Evolutionary conservation across 345 rosid genomes (phyloP), one percentile per base, ranked within the genome.

Genomic region (Eucalyptus pauciflora): DNA sequence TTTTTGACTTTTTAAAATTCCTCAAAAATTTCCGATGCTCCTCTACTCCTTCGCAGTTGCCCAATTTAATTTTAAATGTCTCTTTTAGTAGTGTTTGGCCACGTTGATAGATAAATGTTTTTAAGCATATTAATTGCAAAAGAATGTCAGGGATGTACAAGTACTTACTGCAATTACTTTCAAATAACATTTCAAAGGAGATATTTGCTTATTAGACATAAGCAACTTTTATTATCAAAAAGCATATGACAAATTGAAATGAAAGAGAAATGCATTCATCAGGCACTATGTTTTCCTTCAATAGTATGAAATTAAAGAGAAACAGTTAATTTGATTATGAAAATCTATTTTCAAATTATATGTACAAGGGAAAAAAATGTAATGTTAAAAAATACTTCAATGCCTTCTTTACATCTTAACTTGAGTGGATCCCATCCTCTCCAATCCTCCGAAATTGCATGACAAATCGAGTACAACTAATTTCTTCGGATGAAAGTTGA

Each of bases 41-140:
- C 79, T 7, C 10, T 15, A 15, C 11, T 4, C 79, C 37, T 64
- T n/a, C 41, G 1, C 10, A 0, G 1, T n/a, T 4, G 76, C 15
- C 41, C 1, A 20, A 54, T 1, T 54, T 54, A 20, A 54, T 18
- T 54, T 18, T 8, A 54, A 18, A 54, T 20, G 24, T 0, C 9
- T 20, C 58, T n/a, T 67, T 8, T 3, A 54, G 10, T 54, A 20
- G 1, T 6, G 76, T 67, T 62, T 62, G 33, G 71, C 18, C 13
- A 29, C 0, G 7, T 1, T 37, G 29, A 62, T 4, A 6, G 13
- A 29, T 62, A 12, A 13, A 29, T 14, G 8, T 7, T 29, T 54
- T 2, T 29, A 29, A n/a, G 10, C 41, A 4, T 0, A n/a, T 67
- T 0, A 3, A n/a, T n/a, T 67, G 76, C 41, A 15, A 67, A 67